phyloP scores from a whole-genome alignment of 306 rosid genomes.

The Sophora flavescens region DNA sequence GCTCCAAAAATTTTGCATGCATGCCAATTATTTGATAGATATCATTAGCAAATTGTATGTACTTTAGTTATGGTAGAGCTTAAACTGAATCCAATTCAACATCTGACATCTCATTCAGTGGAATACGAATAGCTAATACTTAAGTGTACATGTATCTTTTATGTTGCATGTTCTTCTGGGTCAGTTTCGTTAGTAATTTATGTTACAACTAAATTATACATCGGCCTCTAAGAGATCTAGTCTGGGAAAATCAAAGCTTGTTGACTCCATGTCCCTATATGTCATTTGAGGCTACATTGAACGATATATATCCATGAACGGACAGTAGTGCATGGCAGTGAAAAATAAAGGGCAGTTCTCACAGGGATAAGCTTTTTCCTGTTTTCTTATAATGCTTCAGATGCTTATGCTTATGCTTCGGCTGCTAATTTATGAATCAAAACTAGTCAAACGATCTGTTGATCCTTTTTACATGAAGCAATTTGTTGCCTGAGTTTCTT shows the following conservation, averaged over 20 bases:
- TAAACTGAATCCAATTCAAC: slow-evolving; percentile 13
- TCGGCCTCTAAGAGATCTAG: slow-evolving; percentile 23
- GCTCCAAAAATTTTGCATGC: neutral
- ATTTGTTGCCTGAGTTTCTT: slow-evolving; percentile 28
- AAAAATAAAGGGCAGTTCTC: slow-evolving; percentile 25
- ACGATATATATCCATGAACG: slow-evolving; percentile 17
- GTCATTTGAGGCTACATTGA: slow-evolving; percentile 5
- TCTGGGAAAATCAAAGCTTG: slow-evolving; percentile 22
- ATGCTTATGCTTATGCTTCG: slow-evolving; percentile 37
- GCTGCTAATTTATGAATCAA: slow-evolving; percentile 39
- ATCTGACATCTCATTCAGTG: slow-evolving; percentile 11
- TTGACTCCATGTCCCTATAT: slow-evolving; percentile 23
- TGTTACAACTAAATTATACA: slow-evolving; percentile 19
- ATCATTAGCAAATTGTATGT: neutral
- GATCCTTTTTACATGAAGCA: neutral
- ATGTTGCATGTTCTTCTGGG: slow-evolving; percentile 36
- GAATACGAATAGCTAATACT: slow-evolving; percentile 26
- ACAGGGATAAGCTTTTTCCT: slow-evolving; percentile 21
- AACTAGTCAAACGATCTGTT: slow-evolving; percentile 17
- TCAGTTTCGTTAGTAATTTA: slow-evolving; percentile 1
- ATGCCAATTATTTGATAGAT: neutral
- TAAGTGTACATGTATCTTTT: neutral
- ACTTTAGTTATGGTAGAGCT: neutral
- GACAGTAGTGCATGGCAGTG: slow-evolving; percentile 1
- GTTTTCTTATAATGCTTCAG: slow-evolving; percentile 25